Base-by-base conservation (phyloP, 2,329 filamentous ascomycete genomes). In the Allantophomopsis lycopodina region DNA sequence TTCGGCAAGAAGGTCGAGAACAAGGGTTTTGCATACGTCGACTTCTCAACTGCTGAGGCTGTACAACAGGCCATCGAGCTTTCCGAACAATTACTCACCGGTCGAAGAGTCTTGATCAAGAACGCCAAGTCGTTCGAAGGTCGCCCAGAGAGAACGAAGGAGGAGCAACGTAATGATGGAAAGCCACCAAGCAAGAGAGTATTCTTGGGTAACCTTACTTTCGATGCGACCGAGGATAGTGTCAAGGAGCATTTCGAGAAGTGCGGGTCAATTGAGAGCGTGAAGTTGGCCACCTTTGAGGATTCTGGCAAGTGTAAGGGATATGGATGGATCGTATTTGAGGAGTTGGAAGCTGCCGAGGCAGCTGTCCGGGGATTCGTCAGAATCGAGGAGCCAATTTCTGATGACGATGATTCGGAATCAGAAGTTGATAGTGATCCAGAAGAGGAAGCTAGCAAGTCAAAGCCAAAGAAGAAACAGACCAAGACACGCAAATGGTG, bases 251-350 rank as follows among this genome's bases (percentile, higher is more conserved):
- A 94, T 55, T 96, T 94, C 58, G 71, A 71, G 37, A 84, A 80
- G 57, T 96, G 89, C 56, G 91, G 91, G 38, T 69, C 79, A 45
- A 76, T 96, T 45, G 75, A 79, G 39, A 83, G 83, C 64, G 73
- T 86, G 47, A 89, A 94, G 62, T 68, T 96, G 48, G 91, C 91
- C 2, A 94, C 88, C 1, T 98, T 98, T 55, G 85, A 96, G 60
- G 93, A 98, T 59, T 81, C 81, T 15, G 91, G 91, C 34, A 98
- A 96, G 64, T 98, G 91, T 67, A 96, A 96, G 64, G 93, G 91
- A 14, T 98, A 82, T 62, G 91, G 81, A 5, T 98, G 91, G 88
- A 77, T 98, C 44, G 84, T 84, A 45, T 98, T 96, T 60, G 79
- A 80, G 55, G 78, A 87, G 38, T 55, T 88, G 10, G 77, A 83